Evolutionary conservation across 2,329 filamentous ascomycete genomes (phyloP), one percentile per base, ranked within the genome.

Genomic region (Pyrenophora tritici-repentis): DNA sequence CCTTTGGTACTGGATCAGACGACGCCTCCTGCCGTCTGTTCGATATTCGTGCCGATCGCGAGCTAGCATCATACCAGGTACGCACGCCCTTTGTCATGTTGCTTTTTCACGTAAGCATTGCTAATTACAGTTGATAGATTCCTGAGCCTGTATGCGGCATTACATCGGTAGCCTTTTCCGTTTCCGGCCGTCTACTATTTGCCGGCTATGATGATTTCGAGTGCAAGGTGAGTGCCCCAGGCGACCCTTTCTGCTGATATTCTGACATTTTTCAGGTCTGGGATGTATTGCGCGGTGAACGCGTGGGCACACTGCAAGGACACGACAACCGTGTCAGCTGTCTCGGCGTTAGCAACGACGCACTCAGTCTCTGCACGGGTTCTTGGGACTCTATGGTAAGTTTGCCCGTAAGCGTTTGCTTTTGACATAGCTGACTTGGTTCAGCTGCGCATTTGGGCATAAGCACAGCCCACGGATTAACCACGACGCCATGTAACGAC

Each of bases 321-420:
- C 94, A 99, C 76, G 93, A 97, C 78, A 99, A 99, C 81, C 89
- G 94, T 64, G 94, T 99, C 74, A 97, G 93, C 84, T 99, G 94
- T 78, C 81, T 99, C 73, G 94, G 94, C 63, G 94, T 99, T 67
- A 97, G 93, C 83, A 97, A 97, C 76, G 94, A 99, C 73, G 94
- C 93, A 58, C 96, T 97, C 80, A 97, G 93, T 81, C 83, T 99
- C 80, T 97, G 94, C 85, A 99, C 94, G 71, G 94, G 94, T 76
- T 99, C 94, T 65, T 99, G 94, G 94, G 94, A 99, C 80, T 97
- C 94, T 70, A 84, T 96, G 82, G 94, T 97, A 84, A 80, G 91
- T 83, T 48, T 61, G 37, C 46, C 10, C 16, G 46, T 31, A 26
- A 29, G n/a, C n/a, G 33, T 47, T 44, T 47, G 34, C 33, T 20